These are phyloP conservation scores for Hyaloperonospora arabidopsidis DNA, from an alignment of 352 stramenopile genomes.

Conservation along the genomic window DNA sequence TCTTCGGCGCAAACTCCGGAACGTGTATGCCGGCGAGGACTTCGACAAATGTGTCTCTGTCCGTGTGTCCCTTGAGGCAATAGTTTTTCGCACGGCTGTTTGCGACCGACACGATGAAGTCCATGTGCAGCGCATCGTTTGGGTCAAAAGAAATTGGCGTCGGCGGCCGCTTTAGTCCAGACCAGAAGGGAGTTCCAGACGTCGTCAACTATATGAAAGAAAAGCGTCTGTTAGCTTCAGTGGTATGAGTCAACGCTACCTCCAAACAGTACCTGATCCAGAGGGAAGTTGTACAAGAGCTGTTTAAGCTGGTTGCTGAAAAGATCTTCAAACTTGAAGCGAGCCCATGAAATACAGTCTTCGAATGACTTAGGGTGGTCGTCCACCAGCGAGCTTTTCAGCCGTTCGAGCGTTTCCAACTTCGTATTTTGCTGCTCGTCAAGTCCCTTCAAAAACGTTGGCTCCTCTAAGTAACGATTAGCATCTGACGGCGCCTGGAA, in stretches of 20 bases:
- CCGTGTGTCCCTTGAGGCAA: constrained; percentile 72
- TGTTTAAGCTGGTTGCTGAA: constrained; percentile 98
- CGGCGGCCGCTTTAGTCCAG: constrained; percentile 93
- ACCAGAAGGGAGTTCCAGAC: constrained; percentile 97
- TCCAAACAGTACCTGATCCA: constrained; percentile 73
- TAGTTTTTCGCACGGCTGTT: constrained; percentile 94
- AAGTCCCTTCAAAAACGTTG: constrained; percentile 88
- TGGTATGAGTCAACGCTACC: constrained; percentile 1
- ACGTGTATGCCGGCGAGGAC: constrained; percentile 86
- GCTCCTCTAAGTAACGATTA: constrained; percentile 87
- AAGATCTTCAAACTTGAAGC: constrained; percentile 95
- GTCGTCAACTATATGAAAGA: constrained; percentile 75
- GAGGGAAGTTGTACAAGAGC: constrained; percentile 98
- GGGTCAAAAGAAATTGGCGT: constrained; percentile 90
- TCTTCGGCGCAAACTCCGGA: constrained; percentile 88
- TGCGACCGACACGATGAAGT: constrained; percentile 93
- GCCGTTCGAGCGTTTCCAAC: constrained; percentile 90
- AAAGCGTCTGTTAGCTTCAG: neutral
- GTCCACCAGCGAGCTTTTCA: constrained; percentile 91
- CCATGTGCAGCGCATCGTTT: constrained; percentile 87
- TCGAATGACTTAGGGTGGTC: constrained; percentile 90
- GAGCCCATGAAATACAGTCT: constrained; percentile 96
- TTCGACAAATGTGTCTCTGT: constrained; percentile 59
- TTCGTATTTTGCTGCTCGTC: constrained; percentile 96
- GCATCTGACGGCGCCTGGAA: constrained; percentile 95